Conservation (phyloP, 2,329 filamentous ascomycete species). For the Stagonosporopsis rhizophila region DNA sequence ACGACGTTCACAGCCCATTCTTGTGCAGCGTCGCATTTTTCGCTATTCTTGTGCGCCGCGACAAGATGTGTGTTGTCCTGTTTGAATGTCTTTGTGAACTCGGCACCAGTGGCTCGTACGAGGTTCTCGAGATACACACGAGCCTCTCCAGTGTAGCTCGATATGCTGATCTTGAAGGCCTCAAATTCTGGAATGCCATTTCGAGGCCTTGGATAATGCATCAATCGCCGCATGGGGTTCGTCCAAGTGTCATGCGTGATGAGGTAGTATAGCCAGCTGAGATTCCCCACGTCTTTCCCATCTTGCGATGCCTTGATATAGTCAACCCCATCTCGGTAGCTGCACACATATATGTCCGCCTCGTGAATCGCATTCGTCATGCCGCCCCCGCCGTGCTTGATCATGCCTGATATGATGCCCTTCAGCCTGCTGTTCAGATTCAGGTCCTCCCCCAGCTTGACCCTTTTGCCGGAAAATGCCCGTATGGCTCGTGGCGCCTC, state of each 20-base stretch:
- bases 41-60: constrained; percentile 85
- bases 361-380: constrained; percentile 70
- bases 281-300: constrained; percentile 85
- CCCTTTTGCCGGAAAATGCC: constrained; percentile 78
- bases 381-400: constrained; percentile 73
- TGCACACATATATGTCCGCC: constrained; percentile 85
- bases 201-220: constrained; percentile 88
- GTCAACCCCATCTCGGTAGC: constrained; percentile 80
- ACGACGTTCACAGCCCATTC: constrained; percentile 92
- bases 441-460: constrained; percentile 80
- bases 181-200: constrained; percentile 81
- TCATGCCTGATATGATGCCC: constrained; percentile 72
- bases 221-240: constrained; percentile 77
- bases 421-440: constrained; percentile 71
- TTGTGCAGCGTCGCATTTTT: constrained; percentile 89
- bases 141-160: constrained; percentile 95
- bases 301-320: constrained; percentile 78
- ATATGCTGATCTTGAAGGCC: constrained; percentile 80
- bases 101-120: constrained; percentile 80
- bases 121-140: constrained; percentile 93
- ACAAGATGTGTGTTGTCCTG: constrained; percentile 95
- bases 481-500: constrained; percentile 47
- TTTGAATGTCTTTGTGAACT: constrained; percentile 94
- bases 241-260: constrained; percentile 91
- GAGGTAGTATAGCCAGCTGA: constrained; percentile 92